phyloP scores from a whole-genome alignment of 176 grass and related monocot genomes.

The Triticum timopheevii region DNA sequence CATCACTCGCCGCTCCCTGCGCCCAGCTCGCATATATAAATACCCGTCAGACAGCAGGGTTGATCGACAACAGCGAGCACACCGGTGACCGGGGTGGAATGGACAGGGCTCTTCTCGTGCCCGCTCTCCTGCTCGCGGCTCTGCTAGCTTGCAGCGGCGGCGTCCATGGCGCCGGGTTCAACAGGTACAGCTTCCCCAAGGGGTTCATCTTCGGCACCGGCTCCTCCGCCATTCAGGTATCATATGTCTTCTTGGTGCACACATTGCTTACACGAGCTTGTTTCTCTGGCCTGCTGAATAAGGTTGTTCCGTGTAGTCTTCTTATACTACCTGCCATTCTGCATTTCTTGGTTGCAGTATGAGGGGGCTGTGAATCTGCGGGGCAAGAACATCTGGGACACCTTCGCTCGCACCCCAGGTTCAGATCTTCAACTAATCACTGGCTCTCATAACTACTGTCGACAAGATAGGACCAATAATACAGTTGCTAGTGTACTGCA shows the following conservation, averaged over 20 bases:
- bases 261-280: not conserved
- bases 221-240: slow-evolving; percentile 52
- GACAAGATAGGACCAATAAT: not conserved
- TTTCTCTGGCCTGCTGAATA: not conserved
- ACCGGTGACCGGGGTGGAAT: not conserved
- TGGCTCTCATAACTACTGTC: not conserved
- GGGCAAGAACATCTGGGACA: slow-evolving; percentile 65
- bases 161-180: slow-evolving; percentile 26
- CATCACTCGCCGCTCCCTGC: not conserved
- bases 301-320: not conserved
- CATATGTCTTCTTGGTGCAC: not conserved
- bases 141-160: slow-evolving; percentile 21
- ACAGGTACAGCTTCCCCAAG: slow-evolving; percentile 42
- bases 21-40: not conserved
- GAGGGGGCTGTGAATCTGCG: slow-evolving; percentile 48
- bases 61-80: not conserved
- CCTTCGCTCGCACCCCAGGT: slow-evolving; percentile 53
- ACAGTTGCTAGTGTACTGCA: not conserved
- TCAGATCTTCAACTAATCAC: not conserved
- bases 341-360: slow-evolving; percentile 22
- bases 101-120: not conserved
- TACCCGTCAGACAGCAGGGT: not conserved
- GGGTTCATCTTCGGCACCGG: slow-evolving; percentile 56
- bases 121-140: not conserved
- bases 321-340: not conserved